Evolutionary conservation across 2,329 filamentous ascomycete genomes (phyloP).

Genomic region (Seiridium unicorne): DNA sequence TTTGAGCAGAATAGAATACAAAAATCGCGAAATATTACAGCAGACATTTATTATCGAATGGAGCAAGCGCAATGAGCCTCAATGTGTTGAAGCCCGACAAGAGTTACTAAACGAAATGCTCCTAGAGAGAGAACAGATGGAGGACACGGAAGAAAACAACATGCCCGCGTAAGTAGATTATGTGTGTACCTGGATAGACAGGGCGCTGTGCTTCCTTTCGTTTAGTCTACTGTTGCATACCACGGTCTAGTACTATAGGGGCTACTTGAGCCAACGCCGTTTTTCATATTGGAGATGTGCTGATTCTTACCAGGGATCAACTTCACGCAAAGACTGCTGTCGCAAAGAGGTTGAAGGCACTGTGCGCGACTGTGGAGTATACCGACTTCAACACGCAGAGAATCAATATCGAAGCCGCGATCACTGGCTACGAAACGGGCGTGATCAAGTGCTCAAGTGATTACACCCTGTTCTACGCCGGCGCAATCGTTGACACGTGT

Average conservation of each 20-base stretch:
- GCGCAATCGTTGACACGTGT: slow-evolving; percentile 38
- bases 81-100: slow-evolving; percentile 18
- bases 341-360: slow-evolving; percentile 26
- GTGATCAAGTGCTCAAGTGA: slow-evolving; percentile 35
- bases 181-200: too few relatives aligned
- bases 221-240: too few relatives aligned
- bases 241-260: too few relatives aligned
- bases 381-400: slow-evolving; percentile 33
- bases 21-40: slow-evolving; percentile 34
- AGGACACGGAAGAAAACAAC: slow-evolving; percentile 31
- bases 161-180: slow-evolving; percentile 23
- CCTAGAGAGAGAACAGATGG: slow-evolving; percentile 23
- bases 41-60: slow-evolving; percentile 28
- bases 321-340: slow-evolving; percentile 27
- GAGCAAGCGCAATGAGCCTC: slow-evolving; percentile 21
- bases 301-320: slow-evolving; percentile 16
- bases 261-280: too few relatives aligned
- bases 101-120: slow-evolving; percentile 21
- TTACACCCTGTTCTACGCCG: slow-evolving; percentile 42
- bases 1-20: slow-evolving; percentile 33
- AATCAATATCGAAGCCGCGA: slow-evolving; percentile 40
- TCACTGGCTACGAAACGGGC: slow-evolving; percentile 37
- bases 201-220: too few relatives aligned
- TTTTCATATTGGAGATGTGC: neutral
- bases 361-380: slow-evolving; percentile 28